These are phyloP conservation scores for Quercus suber DNA, from an alignment of 306 rosid genomes.

Conservation along the genomic window DNA sequence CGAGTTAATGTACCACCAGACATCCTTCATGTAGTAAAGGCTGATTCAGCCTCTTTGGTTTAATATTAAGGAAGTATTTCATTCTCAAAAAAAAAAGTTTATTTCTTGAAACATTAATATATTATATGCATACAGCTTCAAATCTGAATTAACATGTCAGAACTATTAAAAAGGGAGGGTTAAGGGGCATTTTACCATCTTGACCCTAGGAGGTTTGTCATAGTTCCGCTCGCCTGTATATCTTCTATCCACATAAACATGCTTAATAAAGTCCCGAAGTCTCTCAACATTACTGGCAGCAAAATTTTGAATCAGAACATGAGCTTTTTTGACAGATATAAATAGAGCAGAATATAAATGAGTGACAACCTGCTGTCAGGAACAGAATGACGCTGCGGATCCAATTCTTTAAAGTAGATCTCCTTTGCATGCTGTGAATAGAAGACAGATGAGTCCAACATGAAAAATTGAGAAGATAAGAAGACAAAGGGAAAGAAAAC, in stretches of 20 bases:
- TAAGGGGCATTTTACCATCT: constrained; percentile 38
- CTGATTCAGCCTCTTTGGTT: too few species aligned
- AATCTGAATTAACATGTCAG: background rate
- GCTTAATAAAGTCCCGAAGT: constrained; percentile 93
- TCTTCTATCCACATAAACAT: constrained; percentile 88
- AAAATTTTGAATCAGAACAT: constrained; percentile 43
- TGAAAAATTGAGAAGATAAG: constrained; percentile 24
- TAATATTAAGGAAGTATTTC: too few species aligned
- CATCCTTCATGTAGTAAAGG: too few species aligned
- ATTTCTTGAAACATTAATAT: background rate
- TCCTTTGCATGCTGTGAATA: constrained; percentile 72
- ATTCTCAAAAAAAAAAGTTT: background rate
- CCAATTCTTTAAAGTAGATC: constrained; percentile 88
- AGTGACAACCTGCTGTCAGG: constrained; percentile 75
- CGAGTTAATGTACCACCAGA: too few species aligned
- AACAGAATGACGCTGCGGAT: constrained; percentile 70
- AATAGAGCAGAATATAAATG: constrained; percentile 6
- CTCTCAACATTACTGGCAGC: constrained; percentile 77
- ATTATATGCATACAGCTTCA: background rate
- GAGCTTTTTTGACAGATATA: constrained; percentile 3
- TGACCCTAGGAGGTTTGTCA: constrained; percentile 76
- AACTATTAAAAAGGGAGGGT: constrained; percentile 3
- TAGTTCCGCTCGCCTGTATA: constrained; percentile 59
- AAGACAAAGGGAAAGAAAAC: constrained; percentile 13
- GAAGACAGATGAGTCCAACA: constrained; percentile 25